Conservation (phyloP, 164 flowering plant genomes). For the grape (Vitis vinifera) region DNA sequence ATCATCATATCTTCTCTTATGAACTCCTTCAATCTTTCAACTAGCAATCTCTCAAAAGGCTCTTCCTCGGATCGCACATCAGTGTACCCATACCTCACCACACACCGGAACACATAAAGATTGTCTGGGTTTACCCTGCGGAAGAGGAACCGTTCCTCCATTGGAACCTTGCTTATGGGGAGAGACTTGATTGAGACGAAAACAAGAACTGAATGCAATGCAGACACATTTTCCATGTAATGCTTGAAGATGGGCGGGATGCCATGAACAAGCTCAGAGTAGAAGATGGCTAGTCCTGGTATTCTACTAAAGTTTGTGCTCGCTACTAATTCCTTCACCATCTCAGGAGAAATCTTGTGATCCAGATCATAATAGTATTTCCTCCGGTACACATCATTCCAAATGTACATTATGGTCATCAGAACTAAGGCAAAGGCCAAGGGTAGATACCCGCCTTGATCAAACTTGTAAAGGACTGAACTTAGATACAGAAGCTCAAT, state of each 20-base stretch:
- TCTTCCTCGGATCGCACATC: constrained; percentile 8
- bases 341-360: constrained; percentile 16
- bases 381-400: constrained; percentile 26
- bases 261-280: constrained; percentile 36
- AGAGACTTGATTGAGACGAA: constrained; percentile 28
- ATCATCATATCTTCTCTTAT: background rate
- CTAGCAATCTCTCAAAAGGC: constrained; percentile 5
- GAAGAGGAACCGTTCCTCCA: constrained; percentile 28
- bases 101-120: constrained; percentile 20
- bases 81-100: constrained; percentile 30
- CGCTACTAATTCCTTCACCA: constrained; percentile 7
- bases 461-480: constrained; percentile 27
- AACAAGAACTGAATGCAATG: constrained; percentile 25
- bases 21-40: constrained; percentile 14
- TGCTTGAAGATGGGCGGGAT: constrained; percentile 34
- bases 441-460: constrained; percentile 29
- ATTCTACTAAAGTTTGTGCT: constrained; percentile 10
- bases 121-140: constrained; percentile 11
- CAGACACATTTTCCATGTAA: constrained; percentile 18
- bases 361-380: constrained; percentile 25
- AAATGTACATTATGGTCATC: constrained; percentile 21
- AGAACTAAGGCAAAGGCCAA: constrained; percentile 20
- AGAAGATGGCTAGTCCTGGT: constrained; percentile 29
- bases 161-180: constrained; percentile 21
- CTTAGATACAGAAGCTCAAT: constrained; percentile 20